Base-by-base conservation (phyloP, 768 basidiomycete genomes). In the Termitomyces eurrhizus region DNA sequence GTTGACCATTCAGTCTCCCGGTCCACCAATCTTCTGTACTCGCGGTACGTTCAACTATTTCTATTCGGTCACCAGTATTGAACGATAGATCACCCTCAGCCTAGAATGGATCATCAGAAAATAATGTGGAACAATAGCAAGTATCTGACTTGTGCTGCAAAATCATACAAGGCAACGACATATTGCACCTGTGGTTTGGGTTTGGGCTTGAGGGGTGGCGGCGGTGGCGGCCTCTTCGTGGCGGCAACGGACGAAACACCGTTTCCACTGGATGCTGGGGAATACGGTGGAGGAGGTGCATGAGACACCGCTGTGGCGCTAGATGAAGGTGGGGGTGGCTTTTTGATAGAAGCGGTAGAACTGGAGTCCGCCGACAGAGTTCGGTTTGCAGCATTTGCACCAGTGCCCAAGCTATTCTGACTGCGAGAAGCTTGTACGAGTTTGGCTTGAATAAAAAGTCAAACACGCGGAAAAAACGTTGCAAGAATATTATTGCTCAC, bases 11-110 rank as follows among this genome's bases (percentile, higher is more conserved):
- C 65, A 96, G 56, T 67, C 84, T 82, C 7, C 96, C 95, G 32
- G 95, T 97, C 96, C 96, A 98, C 95, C 95, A 98, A 70, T 98
- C 95, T 70, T 98, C 93, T 32, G 87, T 70, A 67, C 86, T 95
- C 7, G 82, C 83, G 18, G 89, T 87, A 73, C 84, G 84, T 73
- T 95, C 88, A 39, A 97, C 81, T 57, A 98, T 78, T 75, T 96
- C 93, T 72, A 98, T 98, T 65, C 83, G 79, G 73, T 98, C 95
- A 16, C 96, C 96, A 16, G 86, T 84, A 63, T 80, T 85, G 78
- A 98, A 98, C 0, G 88, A 89, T 58, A 98, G 76, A 73, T 98
- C 96, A 1, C 96, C 96, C 0, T 91, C 93, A 44, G 95, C 92
- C 85, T 92, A 64, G 7, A 52, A 41, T 24, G 52, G 54, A 18